These are phyloP conservation scores for Aspergillus clavatus DNA, from an alignment of 2,329 filamentous ascomycete species.

Conservation along the genomic window DNA sequence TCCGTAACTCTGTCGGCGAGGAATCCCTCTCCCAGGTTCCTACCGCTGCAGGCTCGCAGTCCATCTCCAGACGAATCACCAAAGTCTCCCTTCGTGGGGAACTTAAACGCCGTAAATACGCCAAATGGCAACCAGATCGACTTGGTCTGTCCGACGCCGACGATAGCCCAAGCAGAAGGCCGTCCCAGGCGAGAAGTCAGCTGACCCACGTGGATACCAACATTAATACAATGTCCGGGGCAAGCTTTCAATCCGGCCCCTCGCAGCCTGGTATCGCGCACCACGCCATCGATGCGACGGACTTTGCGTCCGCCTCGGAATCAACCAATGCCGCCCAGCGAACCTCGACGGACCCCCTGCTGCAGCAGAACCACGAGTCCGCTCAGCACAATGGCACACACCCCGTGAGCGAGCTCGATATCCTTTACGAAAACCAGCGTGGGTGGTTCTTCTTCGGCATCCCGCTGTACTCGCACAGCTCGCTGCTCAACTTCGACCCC, in stretches of 20 bases:
- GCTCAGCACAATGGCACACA: conserved; percentile 16
- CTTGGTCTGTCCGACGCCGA: conserved; percentile 43
- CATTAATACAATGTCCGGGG: conserved; percentile 3
- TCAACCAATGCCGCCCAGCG: conserved; percentile 3
- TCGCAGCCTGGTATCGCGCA: neutral
- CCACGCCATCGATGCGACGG: conserved; percentile 12
- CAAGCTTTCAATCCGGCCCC: conserved; percentile 2
- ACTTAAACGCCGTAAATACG: conserved; percentile 42
- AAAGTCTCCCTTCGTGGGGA: conserved; percentile 35
- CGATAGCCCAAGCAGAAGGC: conserved; percentile 6
- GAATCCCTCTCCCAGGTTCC: conserved; percentile 13
- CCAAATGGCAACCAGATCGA: conserved; percentile 52
- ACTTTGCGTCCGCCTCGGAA: conserved; percentile 10
- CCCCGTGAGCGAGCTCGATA: conserved; percentile 60
- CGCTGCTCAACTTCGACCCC: conserved; percentile 80
- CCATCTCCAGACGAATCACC: conserved; percentile 17
- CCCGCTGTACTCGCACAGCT: conserved; percentile 80
- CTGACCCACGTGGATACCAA: conserved; percentile 10
- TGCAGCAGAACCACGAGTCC: neutral
- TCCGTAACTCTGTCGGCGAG: conserved; percentile 20
- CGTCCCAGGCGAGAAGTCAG: conserved; percentile 6
- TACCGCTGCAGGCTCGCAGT: conserved; percentile 9
- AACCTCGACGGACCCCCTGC: neutral
- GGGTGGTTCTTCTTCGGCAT: conserved; percentile 85
- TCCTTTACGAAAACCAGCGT: conserved; percentile 93